phyloP scores from a whole-genome alignment of 179 eudicot genomes.

The Camellia oleifera region DNA sequence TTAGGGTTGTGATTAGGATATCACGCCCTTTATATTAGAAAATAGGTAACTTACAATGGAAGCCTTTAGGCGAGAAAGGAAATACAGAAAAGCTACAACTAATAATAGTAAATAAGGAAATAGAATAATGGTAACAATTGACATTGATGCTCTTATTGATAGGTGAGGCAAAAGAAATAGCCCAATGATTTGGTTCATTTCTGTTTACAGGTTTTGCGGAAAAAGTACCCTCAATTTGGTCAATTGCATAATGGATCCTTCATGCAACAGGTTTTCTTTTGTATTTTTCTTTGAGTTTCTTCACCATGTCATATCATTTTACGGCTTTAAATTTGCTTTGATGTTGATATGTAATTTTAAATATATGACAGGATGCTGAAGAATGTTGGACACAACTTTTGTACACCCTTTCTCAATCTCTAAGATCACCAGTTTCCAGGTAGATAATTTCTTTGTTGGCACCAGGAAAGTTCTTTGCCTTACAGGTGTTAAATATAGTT shows the following conservation, averaged over 20 bases:
- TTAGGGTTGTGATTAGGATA: too few species aligned
- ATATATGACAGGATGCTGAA: slow-evolving; percentile 76
- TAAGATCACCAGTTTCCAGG: slow-evolving; percentile 62
- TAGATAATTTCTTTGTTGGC: slow-evolving; percentile 21
- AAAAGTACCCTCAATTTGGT: slow-evolving; percentile 95
- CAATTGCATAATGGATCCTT: slow-evolving; percentile 87
- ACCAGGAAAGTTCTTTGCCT: neutral
- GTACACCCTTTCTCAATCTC: slow-evolving; percentile 78
- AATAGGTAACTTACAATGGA: too few species aligned
- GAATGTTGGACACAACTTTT: slow-evolving; percentile 95
- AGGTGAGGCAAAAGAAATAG: neutral
- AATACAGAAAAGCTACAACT: too few species aligned
- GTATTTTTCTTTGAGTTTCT: neutral
- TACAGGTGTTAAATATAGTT: neutral
- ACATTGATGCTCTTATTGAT: too few species aligned
- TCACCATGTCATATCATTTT: neutral
- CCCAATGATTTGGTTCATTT: neutral
- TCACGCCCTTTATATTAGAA: too few species aligned
- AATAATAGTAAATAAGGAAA: too few species aligned
- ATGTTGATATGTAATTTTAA: neutral
- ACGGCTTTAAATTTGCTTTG: slow-evolving; percentile 9
- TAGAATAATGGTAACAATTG: too few species aligned
- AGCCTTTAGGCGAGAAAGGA: too few species aligned
- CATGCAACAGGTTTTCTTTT: slow-evolving; percentile 81
- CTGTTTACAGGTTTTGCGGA: slow-evolving; percentile 61